A percentile compares a stretch with the other conserved stretches of the same genome.
phyloP scores from a whole-genome alignment of 1,284 basidiomycete genomes.

The Papiliotrema terrestris region DNA sequence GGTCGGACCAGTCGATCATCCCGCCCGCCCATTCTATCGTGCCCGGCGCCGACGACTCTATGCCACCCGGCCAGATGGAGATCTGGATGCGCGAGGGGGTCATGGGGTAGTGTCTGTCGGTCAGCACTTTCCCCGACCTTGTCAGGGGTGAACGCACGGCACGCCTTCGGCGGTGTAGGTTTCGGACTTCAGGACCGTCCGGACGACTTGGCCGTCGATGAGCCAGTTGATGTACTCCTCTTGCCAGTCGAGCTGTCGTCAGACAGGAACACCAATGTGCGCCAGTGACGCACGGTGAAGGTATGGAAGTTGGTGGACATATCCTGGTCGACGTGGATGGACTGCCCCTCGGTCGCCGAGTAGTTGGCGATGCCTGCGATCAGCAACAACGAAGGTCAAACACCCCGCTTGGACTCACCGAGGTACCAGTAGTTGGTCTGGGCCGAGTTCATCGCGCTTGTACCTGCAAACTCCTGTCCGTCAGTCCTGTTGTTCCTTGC shows the following conservation, averaged over 20 bases:
- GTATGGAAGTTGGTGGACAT: slow-evolving; percentile 69
- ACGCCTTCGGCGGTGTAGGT: slow-evolving; percentile 54
- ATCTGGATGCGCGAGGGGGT: slow-evolving; percentile 75
- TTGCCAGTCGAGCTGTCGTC: slow-evolving; percentile 68
- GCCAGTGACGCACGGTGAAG: slow-evolving; percentile 58
- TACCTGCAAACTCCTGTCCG: slow-evolving; percentile 52
- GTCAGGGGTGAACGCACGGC: background rate
- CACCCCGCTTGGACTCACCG: slow-evolving; percentile 49
- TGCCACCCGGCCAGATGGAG: slow-evolving; percentile 75
- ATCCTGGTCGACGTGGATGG: slow-evolving; percentile 56
- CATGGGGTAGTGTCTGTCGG: slow-evolving; percentile 58
- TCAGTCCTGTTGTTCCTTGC: background rate
- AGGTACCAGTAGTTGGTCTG: slow-evolving; percentile 70
- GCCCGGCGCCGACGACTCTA: slow-evolving; percentile 58
- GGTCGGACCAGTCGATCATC: slow-evolving; percentile 70
- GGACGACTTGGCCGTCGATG: slow-evolving; percentile 66
- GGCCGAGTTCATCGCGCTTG: slow-evolving; percentile 55
- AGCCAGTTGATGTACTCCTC: slow-evolving; percentile 62
- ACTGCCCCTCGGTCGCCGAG: slow-evolving; percentile 36
- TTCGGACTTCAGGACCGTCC: slow-evolving; percentile 62
- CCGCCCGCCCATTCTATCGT: slow-evolving; percentile 74
- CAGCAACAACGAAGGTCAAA: background rate
- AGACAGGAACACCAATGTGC: background rate
- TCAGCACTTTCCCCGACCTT: background rate
- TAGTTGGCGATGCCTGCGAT: background rate